Percentiles rank a stretch among this genome's conserved stretches.
phyloP scores from a whole-genome alignment of 2,329 filamentous ascomycete genomes.

The Epichloe festucae region DNA sequence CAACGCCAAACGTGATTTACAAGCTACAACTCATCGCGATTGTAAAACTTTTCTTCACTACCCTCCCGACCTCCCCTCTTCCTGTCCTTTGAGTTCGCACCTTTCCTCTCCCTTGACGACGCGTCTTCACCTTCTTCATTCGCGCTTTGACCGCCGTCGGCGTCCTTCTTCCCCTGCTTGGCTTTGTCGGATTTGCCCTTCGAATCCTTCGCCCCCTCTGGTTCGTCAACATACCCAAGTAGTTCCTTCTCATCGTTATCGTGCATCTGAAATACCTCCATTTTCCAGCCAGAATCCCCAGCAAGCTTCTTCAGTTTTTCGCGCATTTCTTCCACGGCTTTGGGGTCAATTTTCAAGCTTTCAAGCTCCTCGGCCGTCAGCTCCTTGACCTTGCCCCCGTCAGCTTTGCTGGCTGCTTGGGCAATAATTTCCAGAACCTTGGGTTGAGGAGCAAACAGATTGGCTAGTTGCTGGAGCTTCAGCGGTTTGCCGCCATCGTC shows the following conservation, averaged over 20 bases:
- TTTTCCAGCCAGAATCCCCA: conserved; percentile 60
- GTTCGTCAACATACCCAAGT: conserved; percentile 52
- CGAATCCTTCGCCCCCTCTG: not conserved
- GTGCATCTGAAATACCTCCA: conserved; percentile 63
- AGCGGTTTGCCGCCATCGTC: conserved; percentile 35
- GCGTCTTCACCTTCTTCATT: conserved; percentile 2
- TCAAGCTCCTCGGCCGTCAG: conserved; percentile 55
- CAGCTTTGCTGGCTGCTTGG: conserved; percentile 32
- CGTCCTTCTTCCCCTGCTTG: conserved; percentile 1
- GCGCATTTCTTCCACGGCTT: conserved; percentile 56
- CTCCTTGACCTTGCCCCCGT: conserved; percentile 48
- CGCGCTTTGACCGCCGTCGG: conserved; percentile 15
- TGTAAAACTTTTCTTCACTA: conserved; percentile 38
- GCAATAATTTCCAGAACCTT: conserved; percentile 28
- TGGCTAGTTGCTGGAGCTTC: conserved; percentile 21
- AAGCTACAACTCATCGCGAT: conserved; percentile 12
- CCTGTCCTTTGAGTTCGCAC: conserved; percentile 1
- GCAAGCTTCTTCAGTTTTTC: conserved; percentile 57
- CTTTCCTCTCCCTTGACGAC: not conserved
- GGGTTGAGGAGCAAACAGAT: conserved; percentile 16
- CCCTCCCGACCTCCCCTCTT: conserved; percentile 19
- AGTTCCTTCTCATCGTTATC: conserved; percentile 45
- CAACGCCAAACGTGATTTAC: too few relatives aligned
- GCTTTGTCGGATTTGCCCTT: conserved; percentile 21
- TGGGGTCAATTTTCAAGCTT: conserved; percentile 51